phyloP scores from a whole-genome alignment of 257 asterid species.

The Gardenia jasminoides region DNA sequence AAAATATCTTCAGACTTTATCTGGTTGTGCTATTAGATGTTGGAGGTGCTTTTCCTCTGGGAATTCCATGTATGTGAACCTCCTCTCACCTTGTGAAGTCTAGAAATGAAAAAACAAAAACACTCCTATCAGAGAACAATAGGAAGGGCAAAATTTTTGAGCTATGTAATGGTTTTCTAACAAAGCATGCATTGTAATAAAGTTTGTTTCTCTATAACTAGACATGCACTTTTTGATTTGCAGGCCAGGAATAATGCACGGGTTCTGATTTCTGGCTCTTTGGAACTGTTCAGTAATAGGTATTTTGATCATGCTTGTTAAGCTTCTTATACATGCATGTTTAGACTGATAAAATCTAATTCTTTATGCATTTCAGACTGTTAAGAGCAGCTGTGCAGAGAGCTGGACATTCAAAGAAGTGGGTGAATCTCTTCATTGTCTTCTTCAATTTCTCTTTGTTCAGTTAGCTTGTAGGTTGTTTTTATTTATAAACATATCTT shows the following conservation, averaged over 20 bases:
- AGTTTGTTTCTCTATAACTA: neutral
- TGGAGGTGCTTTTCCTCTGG: neutral
- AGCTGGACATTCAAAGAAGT: slow-evolving; percentile 34
- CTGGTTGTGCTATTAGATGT: neutral
- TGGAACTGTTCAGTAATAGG: slow-evolving; percentile 37
- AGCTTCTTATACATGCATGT: neutral
- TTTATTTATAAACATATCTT: neutral
- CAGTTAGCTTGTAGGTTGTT: neutral
- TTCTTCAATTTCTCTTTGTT: neutral
- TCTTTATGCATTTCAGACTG: slow-evolving; percentile 26
- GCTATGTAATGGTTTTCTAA: neutral
- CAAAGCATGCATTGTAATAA: neutral
- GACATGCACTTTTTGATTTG: neutral
- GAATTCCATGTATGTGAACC: neutral
- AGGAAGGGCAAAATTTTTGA: neutral
- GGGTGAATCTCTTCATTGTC: slow-evolving; percentile 11
- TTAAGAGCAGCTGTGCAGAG: slow-evolving; percentile 39
- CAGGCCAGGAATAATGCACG: slow-evolving; percentile 46
- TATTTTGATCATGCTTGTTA: slow-evolving; percentile 7
- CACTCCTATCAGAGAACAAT: neutral
- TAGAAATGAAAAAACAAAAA: too few species aligned
- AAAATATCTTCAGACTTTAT: neutral
- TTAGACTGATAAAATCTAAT: neutral
- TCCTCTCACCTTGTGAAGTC: neutral
- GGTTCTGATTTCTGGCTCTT: slow-evolving; percentile 37